phyloP scores from a whole-genome alignment of 371 early-diverging fungal genomes.

The Mycotypha africana region DNA sequence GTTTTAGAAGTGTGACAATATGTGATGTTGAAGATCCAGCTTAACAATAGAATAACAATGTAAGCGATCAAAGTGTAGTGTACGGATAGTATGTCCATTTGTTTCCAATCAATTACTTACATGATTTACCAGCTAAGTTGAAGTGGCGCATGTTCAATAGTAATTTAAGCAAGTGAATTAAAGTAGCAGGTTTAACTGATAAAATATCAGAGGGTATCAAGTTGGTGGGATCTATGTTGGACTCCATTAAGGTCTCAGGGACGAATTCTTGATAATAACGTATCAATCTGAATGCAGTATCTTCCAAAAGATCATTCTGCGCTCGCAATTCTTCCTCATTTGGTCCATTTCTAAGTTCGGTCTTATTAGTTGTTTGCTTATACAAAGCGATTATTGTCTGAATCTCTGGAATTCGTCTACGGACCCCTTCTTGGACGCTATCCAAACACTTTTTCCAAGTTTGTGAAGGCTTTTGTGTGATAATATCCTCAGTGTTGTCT shows the following conservation, averaged over 20 bases:
- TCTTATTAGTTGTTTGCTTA: constrained; percentile 19
- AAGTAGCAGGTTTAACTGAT: constrained; percentile 45
- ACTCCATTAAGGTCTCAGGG: constrained; percentile 61
- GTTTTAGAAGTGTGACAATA: constrained; percentile 49
- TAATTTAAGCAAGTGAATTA: constrained; percentile 57
- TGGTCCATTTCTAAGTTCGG: constrained; percentile 13
- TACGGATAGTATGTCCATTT: not conserved
- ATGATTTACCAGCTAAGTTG: constrained; percentile 59
- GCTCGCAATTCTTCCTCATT: constrained; percentile 18
- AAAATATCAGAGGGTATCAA: constrained; percentile 67
- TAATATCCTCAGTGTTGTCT: not conserved
- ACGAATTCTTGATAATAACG: constrained; percentile 64
- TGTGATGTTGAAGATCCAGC: constrained; percentile 52
- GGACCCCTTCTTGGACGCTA: constrained; percentile 51
- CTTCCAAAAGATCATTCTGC: constrained; percentile 48
- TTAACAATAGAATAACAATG: too few relatives aligned
- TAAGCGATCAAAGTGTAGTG: not conserved
- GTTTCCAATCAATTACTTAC: constrained; percentile 23
- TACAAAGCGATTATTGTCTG: constrained; percentile 58
- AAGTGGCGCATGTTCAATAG: constrained; percentile 57
- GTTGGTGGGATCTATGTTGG: constrained; percentile 69
- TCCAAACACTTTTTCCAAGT: constrained; percentile 33
- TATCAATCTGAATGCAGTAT: constrained; percentile 55
- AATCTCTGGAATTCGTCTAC: constrained; percentile 71
- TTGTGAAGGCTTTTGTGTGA: constrained; percentile 8